Evolutionary conservation across 2,329 filamentous ascomycete genomes (phyloP).

Genomic region (Diaporthe ampelina): DNA sequence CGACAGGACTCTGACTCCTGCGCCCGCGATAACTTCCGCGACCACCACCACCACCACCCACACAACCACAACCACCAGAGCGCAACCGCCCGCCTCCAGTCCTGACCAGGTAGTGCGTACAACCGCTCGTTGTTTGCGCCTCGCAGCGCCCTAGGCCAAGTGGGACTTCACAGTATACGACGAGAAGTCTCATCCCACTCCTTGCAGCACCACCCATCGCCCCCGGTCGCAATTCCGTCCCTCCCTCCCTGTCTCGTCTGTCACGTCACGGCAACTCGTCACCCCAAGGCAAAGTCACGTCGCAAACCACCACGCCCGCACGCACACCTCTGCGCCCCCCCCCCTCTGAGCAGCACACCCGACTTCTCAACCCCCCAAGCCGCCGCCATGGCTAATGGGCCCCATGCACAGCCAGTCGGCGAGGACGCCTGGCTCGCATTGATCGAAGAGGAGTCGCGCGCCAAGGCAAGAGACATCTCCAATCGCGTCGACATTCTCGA

Average conservation of each 20-base stretch:
- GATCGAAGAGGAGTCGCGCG: constrained; percentile 77
- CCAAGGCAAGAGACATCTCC: constrained; percentile 71
- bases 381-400: constrained; percentile 55
- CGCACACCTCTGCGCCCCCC: not conserved
- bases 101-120: constrained; percentile 11
- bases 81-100: constrained; percentile 15
- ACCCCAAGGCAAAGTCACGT: not conserved
- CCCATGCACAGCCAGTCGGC: constrained; percentile 68
- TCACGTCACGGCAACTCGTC: constrained; percentile 10
- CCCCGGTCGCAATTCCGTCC: constrained; percentile 6
- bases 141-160: constrained; percentile 22
- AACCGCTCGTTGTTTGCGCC: constrained; percentile 26
- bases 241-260: constrained; percentile 6
- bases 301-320: constrained; percentile 11
- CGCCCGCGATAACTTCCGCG: not conserved
- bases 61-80: constrained; percentile 24
- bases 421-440: constrained; percentile 85
- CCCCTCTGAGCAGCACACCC: not conserved
- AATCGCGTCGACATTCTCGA: constrained; percentile 79
- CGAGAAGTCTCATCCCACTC: constrained; percentile 35
- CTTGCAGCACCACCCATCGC: constrained; percentile 8
- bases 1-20: constrained; percentile 30
- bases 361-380: not conserved
- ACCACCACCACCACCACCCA: constrained; percentile 4
- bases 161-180: constrained; percentile 34